Evolutionary conservation across 2,329 filamentous ascomycete genomes (phyloP), one percentile per base, ranked within the genome.

Genomic region (Fusarium torreyae): DNA sequence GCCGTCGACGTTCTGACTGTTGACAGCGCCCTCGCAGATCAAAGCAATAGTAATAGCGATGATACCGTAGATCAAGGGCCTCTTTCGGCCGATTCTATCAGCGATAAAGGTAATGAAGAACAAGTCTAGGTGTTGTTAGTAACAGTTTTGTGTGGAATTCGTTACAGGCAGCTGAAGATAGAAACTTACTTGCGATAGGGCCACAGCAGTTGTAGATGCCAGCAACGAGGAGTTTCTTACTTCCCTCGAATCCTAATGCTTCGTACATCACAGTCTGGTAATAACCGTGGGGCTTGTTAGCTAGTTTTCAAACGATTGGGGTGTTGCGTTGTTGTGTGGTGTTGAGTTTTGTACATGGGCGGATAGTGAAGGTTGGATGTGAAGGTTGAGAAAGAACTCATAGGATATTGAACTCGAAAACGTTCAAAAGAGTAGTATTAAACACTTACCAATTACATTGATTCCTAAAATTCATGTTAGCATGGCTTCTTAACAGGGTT

Each of bases 11-110:
- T 87, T 86, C 63, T 84, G 82, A 14, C 83, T 84, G 68, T 86
- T 88, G 57, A 89, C 79, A 4, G 80, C 82, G 1, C 83, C 86
- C 74, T 89, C 87, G 69, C 86, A 86, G 68, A 89, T 82, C 1
- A 91, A 77, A 0, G 86, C 87, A 44, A 89, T 78, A 11, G 84
- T 85, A 44, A 90, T 89, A 13, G 80, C 87, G 3, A 85, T 76
- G 43, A 86, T 87, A 43, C 90, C 90, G 68, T 90, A 85, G 24
- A 92, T 79, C 85, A 93, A 91, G 56, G 92, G 83, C 68, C 84
- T 84, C 11, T 90, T 84, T 43, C 91, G 87, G 10, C 89, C 89
- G 9, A 89, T 85, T 9, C 84, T 83, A 76, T 90, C 88, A 51
- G 89, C 85, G 38, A 89, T 81, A 75, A 88, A 86, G 17, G 81